A percentile compares a stretch with the other conserved stretches of the same genome.
Conservation (phyloP, 106 monocot genomes). For the Dendrobium catenatum region DNA sequence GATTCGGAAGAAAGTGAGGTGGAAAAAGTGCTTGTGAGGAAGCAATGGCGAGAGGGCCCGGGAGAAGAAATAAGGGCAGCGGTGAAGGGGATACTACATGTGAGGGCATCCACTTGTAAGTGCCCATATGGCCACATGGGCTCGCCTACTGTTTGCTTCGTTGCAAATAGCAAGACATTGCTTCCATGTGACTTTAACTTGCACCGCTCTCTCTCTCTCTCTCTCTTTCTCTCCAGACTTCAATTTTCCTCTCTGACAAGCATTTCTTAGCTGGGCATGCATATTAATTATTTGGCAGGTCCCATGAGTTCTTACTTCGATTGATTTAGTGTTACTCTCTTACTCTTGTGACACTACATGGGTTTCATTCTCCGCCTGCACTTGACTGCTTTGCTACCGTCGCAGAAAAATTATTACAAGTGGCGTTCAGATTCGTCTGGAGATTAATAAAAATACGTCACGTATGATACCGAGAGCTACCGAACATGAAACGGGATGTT, state of each 20-base stretch:
- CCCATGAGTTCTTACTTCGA: too few relatives aligned
- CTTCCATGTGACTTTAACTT: not conserved
- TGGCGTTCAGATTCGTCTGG: too few relatives aligned
- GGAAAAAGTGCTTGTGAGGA: not conserved
- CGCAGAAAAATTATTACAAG: too few relatives aligned
- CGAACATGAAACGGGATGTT: too few relatives aligned
- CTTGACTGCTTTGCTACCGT: too few relatives aligned
- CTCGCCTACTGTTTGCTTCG: not conserved
- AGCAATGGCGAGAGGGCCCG: not conserved
- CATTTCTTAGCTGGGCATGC: too few relatives aligned
- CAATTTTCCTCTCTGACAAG: not conserved
- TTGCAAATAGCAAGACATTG: not conserved
- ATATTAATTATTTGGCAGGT: too few relatives aligned
- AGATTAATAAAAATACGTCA: too few relatives aligned
- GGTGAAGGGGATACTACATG: not conserved
- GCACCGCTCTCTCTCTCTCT: not conserved
- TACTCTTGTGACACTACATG: too few relatives aligned
- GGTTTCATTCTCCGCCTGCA: too few relatives aligned
- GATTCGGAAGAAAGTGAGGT: not conserved
- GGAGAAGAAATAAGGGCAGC: not conserved
- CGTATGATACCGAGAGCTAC: too few relatives aligned
- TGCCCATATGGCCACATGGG: conserved; percentile 3
- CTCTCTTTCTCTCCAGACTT: not conserved
- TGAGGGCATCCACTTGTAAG: conserved; percentile 1
- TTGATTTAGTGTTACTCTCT: too few relatives aligned